phyloP scores from a whole-genome alignment of 108 stramenopile genomes.

The Cyclotella choctawhatcheeana region DNA sequence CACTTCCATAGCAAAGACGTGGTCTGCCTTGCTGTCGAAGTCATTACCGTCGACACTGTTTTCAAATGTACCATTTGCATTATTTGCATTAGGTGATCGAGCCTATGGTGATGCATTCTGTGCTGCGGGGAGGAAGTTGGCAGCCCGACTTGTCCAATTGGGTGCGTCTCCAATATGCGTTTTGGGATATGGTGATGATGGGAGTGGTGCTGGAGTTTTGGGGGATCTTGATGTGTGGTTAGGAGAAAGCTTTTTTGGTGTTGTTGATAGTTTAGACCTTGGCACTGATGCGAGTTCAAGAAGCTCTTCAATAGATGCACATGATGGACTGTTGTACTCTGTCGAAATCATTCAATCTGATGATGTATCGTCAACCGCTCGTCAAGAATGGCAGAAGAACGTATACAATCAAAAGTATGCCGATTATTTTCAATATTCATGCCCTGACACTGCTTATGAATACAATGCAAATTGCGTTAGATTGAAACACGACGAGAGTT shows the following conservation, averaged over 20 bases:
- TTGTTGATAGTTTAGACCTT: slow-evolving; percentile 7
- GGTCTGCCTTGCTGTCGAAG: slow-evolving; percentile 65
- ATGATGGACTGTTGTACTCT: not conserved
- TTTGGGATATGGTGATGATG: slow-evolving; percentile 89
- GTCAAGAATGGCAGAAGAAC: slow-evolving; percentile 57
- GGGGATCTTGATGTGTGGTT: slow-evolving; percentile 85
- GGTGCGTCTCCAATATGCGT: slow-evolving; percentile 61
- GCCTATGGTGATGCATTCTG: slow-evolving; percentile 85
- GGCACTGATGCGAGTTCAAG: not conserved
- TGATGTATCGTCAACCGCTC: not conserved
- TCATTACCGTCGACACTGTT: slow-evolving; percentile 58
- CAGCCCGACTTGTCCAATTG: slow-evolving; percentile 76
- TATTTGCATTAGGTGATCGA: slow-evolving; percentile 86
- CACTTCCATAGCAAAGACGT: slow-evolving; percentile 69
- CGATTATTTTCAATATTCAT: slow-evolving; percentile 58
- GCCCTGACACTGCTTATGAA: slow-evolving; percentile 72
- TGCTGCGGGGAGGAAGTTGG: slow-evolving; percentile 85
- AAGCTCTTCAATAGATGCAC: not conserved
- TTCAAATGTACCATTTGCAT: slow-evolving; percentile 54
- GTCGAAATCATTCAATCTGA: slow-evolving; percentile 4
- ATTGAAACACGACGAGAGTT: not conserved
- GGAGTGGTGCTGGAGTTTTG: slow-evolving; percentile 79
- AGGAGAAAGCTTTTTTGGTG: slow-evolving; percentile 45
- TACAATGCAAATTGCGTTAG: slow-evolving; percentile 41
- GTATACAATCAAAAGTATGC: slow-evolving; percentile 49